Evolutionary conservation across 148 eudicot genomes (phyloP).

Genomic region (Cornus controversa): DNA sequence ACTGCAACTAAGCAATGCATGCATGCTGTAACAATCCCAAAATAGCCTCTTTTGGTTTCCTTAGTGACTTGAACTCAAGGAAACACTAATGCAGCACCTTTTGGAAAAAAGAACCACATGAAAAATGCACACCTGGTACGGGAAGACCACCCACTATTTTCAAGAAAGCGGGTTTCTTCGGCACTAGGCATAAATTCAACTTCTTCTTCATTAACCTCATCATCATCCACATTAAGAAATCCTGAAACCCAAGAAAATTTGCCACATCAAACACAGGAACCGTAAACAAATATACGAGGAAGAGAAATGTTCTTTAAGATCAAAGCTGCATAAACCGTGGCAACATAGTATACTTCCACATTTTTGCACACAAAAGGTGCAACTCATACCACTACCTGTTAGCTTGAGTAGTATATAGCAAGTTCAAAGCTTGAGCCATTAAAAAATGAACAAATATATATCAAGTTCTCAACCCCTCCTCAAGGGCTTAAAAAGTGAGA

Average conservation of each 20-base stretch:
- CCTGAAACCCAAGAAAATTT: slow-evolving; percentile 38
- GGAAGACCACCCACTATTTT: slow-evolving; percentile 96
- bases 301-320: neutral
- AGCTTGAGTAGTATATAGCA: too few species aligned
- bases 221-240: slow-evolving; percentile 87
- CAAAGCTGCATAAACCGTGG: neutral
- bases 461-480: too few species aligned
- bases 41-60: neutral
- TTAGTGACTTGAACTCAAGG: neutral
- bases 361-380: too few species aligned
- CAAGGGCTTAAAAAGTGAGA: too few species aligned
- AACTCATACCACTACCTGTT: too few species aligned
- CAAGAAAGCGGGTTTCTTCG: slow-evolving; percentile 56
- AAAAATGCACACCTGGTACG: slow-evolving; percentile 73
- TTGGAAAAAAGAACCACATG: neutral
- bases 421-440: too few species aligned
- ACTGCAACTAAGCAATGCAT: neutral
- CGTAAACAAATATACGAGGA: neutral
- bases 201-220: slow-evolving; percentile 62
- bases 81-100: neutral
- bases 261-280: slow-evolving; percentile 7
- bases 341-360: too few species aligned
- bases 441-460: too few species aligned
- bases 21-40: neutral
- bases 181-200: slow-evolving; percentile 55